Conservation (phyloP, 352 stramenopile species). For the Phytopythium cucurbitacearum region DNA sequence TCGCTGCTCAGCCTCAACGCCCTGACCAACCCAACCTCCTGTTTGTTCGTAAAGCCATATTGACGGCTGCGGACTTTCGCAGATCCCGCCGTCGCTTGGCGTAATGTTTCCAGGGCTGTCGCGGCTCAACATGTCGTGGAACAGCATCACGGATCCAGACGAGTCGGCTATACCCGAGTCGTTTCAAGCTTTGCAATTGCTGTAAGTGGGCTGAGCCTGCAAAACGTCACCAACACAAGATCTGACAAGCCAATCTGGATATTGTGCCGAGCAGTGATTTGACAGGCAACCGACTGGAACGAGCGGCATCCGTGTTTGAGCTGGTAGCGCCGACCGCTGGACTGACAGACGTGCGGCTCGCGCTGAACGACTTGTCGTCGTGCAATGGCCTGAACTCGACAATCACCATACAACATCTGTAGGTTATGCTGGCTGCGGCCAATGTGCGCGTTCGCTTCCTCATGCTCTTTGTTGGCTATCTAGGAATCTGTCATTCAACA, state of each 20-base stretch:
- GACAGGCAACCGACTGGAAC: conserved; percentile 13
- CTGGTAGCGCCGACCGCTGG: background rate
- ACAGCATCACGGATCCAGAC: conserved; percentile 7
- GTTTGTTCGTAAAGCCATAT: conserved; percentile 8
- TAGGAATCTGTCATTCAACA: conserved; percentile 21
- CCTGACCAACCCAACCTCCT: too few relatives aligned
- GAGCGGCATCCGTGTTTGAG: conserved; percentile 5
- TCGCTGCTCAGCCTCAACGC: too few relatives aligned
- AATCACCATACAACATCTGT: conserved; percentile 10
- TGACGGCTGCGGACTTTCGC: conserved; percentile 9
- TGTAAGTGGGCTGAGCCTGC: background rate
- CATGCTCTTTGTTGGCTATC: background rate
- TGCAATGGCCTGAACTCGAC: conserved; percentile 8
- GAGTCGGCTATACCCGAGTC: background rate
- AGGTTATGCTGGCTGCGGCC: too few relatives aligned
- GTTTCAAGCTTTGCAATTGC: conserved; percentile 2
- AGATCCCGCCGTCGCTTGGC: conserved; percentile 2
- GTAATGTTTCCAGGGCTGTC: conserved; percentile 9
- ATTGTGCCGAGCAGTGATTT: conserved; percentile 9
- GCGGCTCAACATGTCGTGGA: conserved; percentile 17
- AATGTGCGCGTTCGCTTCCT: background rate
- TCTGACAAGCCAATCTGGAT: background rate
- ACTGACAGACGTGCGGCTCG: conserved; percentile 14
- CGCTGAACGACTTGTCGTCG: conserved; percentile 11
- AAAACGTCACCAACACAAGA: background rate